Evolutionary conservation across 148 eudicot genomes (phyloP).

Genomic region (Vaccinium macrocarpon): DNA sequence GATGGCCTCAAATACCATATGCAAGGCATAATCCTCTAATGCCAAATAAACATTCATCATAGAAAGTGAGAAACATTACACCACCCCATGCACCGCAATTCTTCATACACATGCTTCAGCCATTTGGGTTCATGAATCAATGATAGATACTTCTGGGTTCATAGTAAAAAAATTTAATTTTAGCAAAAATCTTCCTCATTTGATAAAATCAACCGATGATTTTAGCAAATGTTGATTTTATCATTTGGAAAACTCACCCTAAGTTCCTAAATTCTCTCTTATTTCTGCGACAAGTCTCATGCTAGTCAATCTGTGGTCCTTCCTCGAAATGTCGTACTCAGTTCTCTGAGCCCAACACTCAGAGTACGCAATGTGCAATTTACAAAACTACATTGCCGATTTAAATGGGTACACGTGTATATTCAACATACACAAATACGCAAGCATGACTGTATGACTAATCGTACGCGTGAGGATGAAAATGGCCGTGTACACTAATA

Average conservation of each 20-base stretch:
- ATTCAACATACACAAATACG: background rate
- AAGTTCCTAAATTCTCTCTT: background rate
- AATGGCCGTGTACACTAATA: background rate
- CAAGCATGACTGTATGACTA: background rate
- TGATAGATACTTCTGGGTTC: background rate
- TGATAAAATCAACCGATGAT: no score
- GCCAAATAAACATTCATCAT: background rate
- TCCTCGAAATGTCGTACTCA: background rate
- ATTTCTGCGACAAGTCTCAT: background rate
- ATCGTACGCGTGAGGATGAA: background rate
- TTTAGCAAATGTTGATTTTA: no score
- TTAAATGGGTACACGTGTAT: background rate
- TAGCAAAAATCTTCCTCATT: no score
- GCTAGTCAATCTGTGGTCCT: background rate
- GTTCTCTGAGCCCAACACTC: background rate
- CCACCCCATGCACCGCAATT: background rate
- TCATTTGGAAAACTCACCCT: background rate
- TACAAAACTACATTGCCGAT: background rate
- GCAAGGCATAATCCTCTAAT: background rate
- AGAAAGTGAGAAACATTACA: background rate
- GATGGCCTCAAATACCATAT: background rate
- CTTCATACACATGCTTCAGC: background rate
- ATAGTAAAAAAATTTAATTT: background rate
- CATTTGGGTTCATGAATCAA: background rate
- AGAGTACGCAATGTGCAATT: background rate